Evolutionary conservation across 192 early-diverging fungal species (phyloP), one percentile per base, ranked within the genome.

Genomic region (Gonapodya sp.): DNA sequence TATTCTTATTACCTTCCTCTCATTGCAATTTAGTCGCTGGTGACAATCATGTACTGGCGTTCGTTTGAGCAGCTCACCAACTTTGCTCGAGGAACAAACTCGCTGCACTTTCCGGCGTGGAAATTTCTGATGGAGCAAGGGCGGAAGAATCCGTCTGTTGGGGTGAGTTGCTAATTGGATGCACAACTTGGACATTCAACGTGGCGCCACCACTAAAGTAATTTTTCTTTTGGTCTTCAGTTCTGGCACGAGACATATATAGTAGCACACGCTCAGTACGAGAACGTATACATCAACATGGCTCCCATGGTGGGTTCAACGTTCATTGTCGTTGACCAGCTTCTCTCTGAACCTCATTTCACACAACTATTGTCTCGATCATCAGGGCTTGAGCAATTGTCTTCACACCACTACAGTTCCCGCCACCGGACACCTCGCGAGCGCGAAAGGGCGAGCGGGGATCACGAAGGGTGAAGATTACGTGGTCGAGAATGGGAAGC

Each of bases 231-330:
- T 33, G 8, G 34, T 77, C 34, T 8, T 33, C 8, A 34, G 18
- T 77, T 77, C 75, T 77, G 75, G 75, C 75, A 77, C 75, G 75
- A 77, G 75, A 32, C 8, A 2, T 77, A 77, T 34, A 77, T 18
- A 33, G 34, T 77, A 14, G 18, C 2, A 14, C 8, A 16, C 8
- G 75, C 18, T 14, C 30, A 34, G 8, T 32, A 18, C 75, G 75
- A 77, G 8, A 34, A 18, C 30, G 34, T 77, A 16, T 77, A 77
- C 75, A 31, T 31, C 75, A 77, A 77, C 75, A 32, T 18, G 30
- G 30, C 75, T 14, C 75, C 75, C 8, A 77, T 77, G 34, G 46
- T 64, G 46, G 24, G 46, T 24, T n/a, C n/a, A n/a, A n/a, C n/a
- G n/a, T n/a, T n/a, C n/a, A n/a, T n/a, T n/a, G n/a, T n/a, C n/a